Base-by-base conservation (phyloP, 805 yeast genomes). In the Lachancea mirantina region DNA sequence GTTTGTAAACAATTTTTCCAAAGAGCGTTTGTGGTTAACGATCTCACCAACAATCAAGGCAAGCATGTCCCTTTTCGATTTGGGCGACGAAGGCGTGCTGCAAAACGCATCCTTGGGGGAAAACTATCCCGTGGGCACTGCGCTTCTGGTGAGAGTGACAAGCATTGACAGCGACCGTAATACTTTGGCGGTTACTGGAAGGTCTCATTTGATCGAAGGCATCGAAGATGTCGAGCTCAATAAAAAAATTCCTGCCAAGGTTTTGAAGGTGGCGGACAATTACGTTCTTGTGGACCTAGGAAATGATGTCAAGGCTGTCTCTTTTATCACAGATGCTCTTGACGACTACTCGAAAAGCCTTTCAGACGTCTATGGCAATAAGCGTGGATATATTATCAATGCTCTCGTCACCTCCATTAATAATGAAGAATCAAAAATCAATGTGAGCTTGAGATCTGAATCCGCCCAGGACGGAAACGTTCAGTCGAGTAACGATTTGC, bases 271-370 rank as follows among this genome's bases (percentile, higher is more conserved):
- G 2, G 62, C 68, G 32, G 79, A 74, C 8, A 67, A 70, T 26
- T 74, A 68, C 44, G 76, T 84, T 24, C 57, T 81, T 43, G 79
- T 84, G 26, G 82, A 80, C 40, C 58, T 85, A 27, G 82, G 85
- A n/a, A 67, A 67, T 20, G 67, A 65, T 28, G 64, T 79, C 7
- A 67, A 69, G 20, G 63, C 55, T 37, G 66, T 78, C 34, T 69
- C 92, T 3, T 76, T 70, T 49, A 71, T 80, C 32, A 76, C 92
- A 3, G 95, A 85, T 54, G 85, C 94, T 5, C 62, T 82, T 43
- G 72, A 78, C 49, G 80, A 80, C 51, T 84, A 72, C 52, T 64
- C 75, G 21, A 59, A 67, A 23, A 65, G 69, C 28, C 56, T 81
- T 30, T 67, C 65, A 20, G 70, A 66, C 9, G 65, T 64, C 4